phyloP scores from a whole-genome alignment of 176 grass and related monocot genomes.

The Coix lacrymajobi region DNA sequence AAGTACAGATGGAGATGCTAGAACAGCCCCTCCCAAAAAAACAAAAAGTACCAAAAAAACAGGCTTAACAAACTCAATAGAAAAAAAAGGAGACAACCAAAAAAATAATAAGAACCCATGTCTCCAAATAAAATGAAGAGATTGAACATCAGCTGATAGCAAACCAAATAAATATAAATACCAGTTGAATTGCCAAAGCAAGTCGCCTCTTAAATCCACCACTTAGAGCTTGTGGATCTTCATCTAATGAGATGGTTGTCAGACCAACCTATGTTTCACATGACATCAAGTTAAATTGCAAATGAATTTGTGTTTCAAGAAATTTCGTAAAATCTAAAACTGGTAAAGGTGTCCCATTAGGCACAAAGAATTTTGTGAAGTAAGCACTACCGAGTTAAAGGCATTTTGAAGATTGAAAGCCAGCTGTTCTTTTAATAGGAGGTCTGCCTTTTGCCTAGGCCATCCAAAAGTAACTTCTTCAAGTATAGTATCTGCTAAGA shows the following conservation, averaged over 20 bases:
- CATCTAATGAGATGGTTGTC: conserved; percentile 68
- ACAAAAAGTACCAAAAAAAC: no score
- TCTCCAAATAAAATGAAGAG: neutral
- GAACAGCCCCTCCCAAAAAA: no score
- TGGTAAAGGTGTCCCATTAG: neutral
- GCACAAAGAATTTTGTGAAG: neutral
- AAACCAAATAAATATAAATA: conserved; percentile 30
- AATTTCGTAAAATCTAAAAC: neutral
- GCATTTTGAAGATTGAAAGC: conserved; percentile 69
- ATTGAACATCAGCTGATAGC: neutral
- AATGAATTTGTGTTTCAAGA: neutral
- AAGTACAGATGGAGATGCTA: no score
- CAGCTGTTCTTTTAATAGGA: conserved; percentile 45
- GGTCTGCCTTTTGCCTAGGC: conserved; percentile 69
- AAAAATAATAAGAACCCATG: neutral
- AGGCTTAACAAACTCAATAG: neutral
- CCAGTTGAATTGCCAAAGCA: conserved; percentile 88
- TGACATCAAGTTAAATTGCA: neutral
- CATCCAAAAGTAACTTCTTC: conserved; percentile 94
- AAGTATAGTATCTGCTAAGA: conserved; percentile 83
- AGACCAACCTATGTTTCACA: conserved; percentile 55
- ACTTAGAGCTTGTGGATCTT: conserved; percentile 71
- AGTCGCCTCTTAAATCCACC: conserved; percentile 84
- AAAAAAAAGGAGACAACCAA: neutral
- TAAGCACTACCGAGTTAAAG: conserved; percentile 55